A percentile compares a stretch with the other conserved stretches of the same genome.
These are phyloP conservation scores for Botrytis medusae DNA, from an alignment of 2,329 filamentous ascomycete species.

Conservation along the genomic window DNA sequence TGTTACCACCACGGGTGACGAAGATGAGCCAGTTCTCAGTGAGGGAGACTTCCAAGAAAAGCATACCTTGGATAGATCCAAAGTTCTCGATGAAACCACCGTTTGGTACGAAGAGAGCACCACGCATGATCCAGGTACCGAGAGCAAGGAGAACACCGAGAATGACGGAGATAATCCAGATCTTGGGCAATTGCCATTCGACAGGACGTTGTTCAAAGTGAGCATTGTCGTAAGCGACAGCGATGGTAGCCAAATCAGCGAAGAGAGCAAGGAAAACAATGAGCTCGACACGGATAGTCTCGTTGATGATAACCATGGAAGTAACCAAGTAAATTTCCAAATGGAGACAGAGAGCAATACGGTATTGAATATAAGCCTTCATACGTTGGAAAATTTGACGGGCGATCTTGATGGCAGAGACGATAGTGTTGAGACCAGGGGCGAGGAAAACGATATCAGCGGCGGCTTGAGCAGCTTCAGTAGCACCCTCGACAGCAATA, in stretches of 20 bases:
- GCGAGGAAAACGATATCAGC: conserved; percentile 94
- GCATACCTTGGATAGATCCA: conserved; percentile 70
- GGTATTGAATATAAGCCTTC: conserved; percentile 95
- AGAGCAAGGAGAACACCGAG: conserved; percentile 67
- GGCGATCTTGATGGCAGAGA: conserved; percentile 88
- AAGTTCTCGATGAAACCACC: conserved; percentile 75
- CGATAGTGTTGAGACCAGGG: conserved; percentile 86
- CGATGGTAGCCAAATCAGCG: conserved; percentile 76
- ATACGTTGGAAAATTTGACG: conserved; percentile 96
- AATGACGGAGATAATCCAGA: conserved; percentile 72
- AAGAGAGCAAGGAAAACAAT: conserved; percentile 80
- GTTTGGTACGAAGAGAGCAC: conserved; percentile 64
- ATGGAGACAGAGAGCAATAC: conserved; percentile 88
- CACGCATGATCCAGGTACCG: conserved; percentile 73
- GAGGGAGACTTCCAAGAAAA: conserved; percentile 72
- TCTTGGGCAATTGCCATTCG: conserved; percentile 80
- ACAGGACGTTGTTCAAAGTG: conserved; percentile 73
- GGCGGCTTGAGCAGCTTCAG: conserved; percentile 85
- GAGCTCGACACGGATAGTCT: conserved; percentile 69
- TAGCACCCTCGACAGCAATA: conserved; percentile 91
- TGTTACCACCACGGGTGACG: conserved; percentile 70
- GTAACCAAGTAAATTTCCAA: conserved; percentile 79
- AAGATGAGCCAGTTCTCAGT: conserved; percentile 80
- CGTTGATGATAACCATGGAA: conserved; percentile 78
- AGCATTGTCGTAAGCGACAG: conserved; percentile 76